Evolutionary conservation across 2,329 filamentous ascomycete species (phyloP).

Genomic region (Ophiostoma quercus): DNA sequence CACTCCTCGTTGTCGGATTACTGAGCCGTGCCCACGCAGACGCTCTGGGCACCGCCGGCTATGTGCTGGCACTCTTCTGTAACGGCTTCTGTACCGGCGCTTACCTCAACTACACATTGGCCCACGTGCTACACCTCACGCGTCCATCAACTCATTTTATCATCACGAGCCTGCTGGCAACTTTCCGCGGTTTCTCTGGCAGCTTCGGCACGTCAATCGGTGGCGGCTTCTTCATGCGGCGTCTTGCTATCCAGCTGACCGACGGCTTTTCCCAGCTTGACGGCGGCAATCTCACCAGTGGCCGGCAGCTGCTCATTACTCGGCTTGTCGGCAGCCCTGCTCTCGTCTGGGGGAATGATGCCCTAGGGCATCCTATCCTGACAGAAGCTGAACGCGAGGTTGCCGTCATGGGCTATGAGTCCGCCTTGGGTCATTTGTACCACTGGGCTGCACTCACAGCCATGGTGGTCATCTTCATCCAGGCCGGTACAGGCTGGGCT

Average conservation of each 20-base stretch:
- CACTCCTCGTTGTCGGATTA: conserved; percentile 50
- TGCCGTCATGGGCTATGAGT: conserved; percentile 46
- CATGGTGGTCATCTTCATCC: conserved; percentile 42
- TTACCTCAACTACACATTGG: conserved; percentile 72
- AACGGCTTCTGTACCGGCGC: conserved; percentile 72
- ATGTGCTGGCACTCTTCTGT: conserved; percentile 57
- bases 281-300: conserved; percentile 35
- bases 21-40: conserved; percentile 39
- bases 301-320: conserved; percentile 40
- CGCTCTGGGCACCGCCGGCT: conserved; percentile 48
- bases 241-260: conserved; percentile 52
- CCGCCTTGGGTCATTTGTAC: conserved; percentile 44
- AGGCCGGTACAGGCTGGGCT: conserved; percentile 50
- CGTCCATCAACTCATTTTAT: conserved; percentile 64
- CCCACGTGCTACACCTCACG: conserved; percentile 71
- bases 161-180: conserved; percentile 68
- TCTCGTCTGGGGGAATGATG: conserved; percentile 42
- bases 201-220: conserved; percentile 76
- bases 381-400: conserved; percentile 40
- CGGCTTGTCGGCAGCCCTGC: conserved; percentile 49
- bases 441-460: conserved; percentile 43
- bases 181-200: conserved; percentile 75
- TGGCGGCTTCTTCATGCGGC: conserved; percentile 66
- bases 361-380: conserved; percentile 30
- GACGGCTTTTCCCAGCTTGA: conserved; percentile 51